Conservation (phyloP, 208 protist genomes). For the Wallacemonas collosoma region DNA sequence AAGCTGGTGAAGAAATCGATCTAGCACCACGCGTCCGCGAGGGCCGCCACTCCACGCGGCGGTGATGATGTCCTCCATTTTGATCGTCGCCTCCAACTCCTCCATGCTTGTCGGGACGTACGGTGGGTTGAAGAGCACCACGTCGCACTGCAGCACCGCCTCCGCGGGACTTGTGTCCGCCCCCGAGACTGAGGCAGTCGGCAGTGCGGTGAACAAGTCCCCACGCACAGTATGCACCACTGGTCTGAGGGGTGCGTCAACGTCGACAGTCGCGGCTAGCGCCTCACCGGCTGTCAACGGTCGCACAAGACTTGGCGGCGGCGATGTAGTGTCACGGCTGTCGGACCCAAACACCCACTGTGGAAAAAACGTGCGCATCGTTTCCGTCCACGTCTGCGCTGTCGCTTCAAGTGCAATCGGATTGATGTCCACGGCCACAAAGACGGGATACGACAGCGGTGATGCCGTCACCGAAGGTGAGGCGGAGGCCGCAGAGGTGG, state of each 20-base stretch:
- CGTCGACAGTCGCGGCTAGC: background rate
- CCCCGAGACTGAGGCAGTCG: background rate
- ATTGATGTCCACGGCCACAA: conserved; percentile 81
- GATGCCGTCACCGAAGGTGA: background rate
- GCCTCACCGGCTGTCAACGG: background rate
- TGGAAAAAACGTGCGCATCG: conserved; percentile 38
- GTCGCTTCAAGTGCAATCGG: conserved; percentile 79
- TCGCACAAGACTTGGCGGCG: background rate
- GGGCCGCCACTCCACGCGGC: conserved; percentile 89
- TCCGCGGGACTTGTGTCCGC: background rate
- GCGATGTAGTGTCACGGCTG: too few species aligned
- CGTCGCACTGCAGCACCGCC: conserved; percentile 44
- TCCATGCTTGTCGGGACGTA: conserved; percentile 87
- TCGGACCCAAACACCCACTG: too few species aligned
- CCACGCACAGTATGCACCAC: conserved; percentile 23
- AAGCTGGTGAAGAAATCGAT: conserved; percentile 72
- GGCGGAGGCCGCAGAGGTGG: background rate
- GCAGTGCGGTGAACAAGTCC: conserved; percentile 45
- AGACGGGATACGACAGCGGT: conserved; percentile 15
- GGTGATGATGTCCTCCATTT: conserved; percentile 56
- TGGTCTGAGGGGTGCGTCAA: background rate
- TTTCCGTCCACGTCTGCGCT: conserved; percentile 68
- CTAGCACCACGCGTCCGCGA: conserved; percentile 77
- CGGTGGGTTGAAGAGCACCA: conserved; percentile 88
- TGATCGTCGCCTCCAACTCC: conserved; percentile 65